Conservation (phyloP, 768 basidiomycete genomes). For the Leccinellum albellum region DNA sequence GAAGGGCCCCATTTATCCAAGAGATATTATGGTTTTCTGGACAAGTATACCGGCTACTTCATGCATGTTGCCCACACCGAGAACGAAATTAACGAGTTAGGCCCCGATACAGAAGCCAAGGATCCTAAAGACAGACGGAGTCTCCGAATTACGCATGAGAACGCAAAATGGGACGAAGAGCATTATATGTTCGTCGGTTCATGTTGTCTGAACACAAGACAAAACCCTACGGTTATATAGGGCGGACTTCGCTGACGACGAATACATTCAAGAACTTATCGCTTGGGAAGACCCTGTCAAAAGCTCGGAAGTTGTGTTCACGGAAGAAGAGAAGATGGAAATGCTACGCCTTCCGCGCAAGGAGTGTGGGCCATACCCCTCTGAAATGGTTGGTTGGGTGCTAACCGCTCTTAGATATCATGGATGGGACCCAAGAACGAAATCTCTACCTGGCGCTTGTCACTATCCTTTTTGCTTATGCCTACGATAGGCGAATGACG, state of each 20-base stretch:
- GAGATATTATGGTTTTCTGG: conserved; percentile 72
- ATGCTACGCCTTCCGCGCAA: conserved; percentile 56
- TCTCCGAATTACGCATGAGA: conserved; percentile 57
- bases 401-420: conserved; percentile 49
- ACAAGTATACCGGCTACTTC: conserved; percentile 74
- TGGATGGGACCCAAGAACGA: conserved; percentile 52
- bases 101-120: conserved; percentile 58
- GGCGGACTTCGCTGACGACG: conserved; percentile 78
- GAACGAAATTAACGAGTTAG: conserved; percentile 82
- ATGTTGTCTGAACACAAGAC: background rate
- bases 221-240: conserved; percentile 35
- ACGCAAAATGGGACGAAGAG: conserved; percentile 79
- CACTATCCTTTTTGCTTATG: conserved; percentile 73
- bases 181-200: conserved; percentile 67
- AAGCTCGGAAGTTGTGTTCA: conserved; percentile 46
- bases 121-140: conserved; percentile 46
- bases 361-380: conserved; percentile 41
- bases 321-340: conserved; percentile 64
- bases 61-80: conserved; percentile 65
- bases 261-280: conserved; percentile 68
- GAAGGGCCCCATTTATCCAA: conserved; percentile 37
- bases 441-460: conserved; percentile 65
- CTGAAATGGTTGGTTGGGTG: background rate
- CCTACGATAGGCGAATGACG: conserved; percentile 77
- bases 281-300: conserved; percentile 59